Conservation (phyloP, 768 basidiomycete genomes). For the Cubamyces sp. region DNA sequence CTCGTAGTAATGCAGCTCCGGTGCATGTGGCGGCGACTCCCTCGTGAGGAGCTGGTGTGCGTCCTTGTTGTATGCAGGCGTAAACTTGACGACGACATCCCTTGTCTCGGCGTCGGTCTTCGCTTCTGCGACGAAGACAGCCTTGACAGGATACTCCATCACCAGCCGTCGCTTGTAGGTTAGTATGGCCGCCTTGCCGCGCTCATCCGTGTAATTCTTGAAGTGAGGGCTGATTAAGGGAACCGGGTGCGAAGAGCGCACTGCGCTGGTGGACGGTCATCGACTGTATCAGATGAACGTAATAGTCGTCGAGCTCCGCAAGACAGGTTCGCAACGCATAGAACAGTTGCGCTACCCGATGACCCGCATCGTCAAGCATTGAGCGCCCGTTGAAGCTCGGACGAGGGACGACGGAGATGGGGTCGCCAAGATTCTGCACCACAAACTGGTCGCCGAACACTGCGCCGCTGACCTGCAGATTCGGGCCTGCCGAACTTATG, state of each 20-base stretch:
- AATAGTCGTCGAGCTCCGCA: slow-evolving; percentile 15
- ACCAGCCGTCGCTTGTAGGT: slow-evolving; percentile 6
- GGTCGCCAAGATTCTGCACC: slow-evolving; percentile 28
- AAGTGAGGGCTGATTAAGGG: slow-evolving; percentile 13
- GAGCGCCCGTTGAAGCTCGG: neutral
- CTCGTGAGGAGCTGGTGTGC: slow-evolving; percentile 18
- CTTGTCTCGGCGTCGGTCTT: neutral
- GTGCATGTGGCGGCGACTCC: slow-evolving; percentile 15
- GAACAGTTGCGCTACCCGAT: slow-evolving; percentile 18
- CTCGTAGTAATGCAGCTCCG: slow-evolving; percentile 11
- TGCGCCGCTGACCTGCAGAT: slow-evolving; percentile 26
- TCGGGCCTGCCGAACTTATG: slow-evolving; percentile 27
- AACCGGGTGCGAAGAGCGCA: neutral
- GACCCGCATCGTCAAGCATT: neutral
- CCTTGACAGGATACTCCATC: neutral
- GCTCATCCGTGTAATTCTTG: neutral
- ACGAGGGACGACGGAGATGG: slow-evolving; percentile 10
- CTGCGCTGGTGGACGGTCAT: neutral
- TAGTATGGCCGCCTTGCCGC: slow-evolving; percentile 1
- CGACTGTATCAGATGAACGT: neutral
- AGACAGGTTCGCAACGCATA: neutral
- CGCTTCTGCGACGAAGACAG: slow-evolving; percentile 2
- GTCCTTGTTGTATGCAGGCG: slow-evolving; percentile 2
- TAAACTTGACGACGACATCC: slow-evolving; percentile 20
- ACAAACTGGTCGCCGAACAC: slow-evolving; percentile 27